Evolutionary conservation across 1,139 yeast species (phyloP).

Genomic region (Saccharomyces hybrid): DNA sequence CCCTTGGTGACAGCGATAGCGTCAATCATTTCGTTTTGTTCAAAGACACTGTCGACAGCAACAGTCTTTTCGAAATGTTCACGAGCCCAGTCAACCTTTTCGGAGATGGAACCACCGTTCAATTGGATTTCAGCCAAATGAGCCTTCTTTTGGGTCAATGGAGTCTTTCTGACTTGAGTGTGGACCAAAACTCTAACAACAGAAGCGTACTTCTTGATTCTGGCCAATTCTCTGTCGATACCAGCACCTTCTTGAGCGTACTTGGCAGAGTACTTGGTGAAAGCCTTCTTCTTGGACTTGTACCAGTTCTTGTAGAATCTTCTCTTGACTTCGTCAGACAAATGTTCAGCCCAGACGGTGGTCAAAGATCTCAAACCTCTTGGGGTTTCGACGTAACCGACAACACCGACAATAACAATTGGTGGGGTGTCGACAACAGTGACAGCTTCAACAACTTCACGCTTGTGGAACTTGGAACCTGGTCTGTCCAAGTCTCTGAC

Average conservation of each 20-base stretch:
- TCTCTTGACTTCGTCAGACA: slow-evolving; percentile 98
- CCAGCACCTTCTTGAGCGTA: slow-evolving; percentile 84
- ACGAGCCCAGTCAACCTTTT: slow-evolving; percentile 97
- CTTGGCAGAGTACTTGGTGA: slow-evolving; percentile 99
- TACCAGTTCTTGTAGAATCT: slow-evolving; percentile 99
- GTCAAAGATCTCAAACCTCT: slow-evolving; percentile 99
- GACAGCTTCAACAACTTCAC: slow-evolving; percentile 99
- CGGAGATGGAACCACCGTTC: slow-evolving; percentile 98
- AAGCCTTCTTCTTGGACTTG: slow-evolving; percentile 99
- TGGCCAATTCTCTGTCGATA: slow-evolving; percentile 93
- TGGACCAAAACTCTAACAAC: slow-evolving; percentile 98
- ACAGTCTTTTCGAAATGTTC: slow-evolving; percentile 99
- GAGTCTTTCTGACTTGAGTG: slow-evolving; percentile 99
- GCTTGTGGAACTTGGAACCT: slow-evolving; percentile 99
- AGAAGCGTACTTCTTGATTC: slow-evolving; percentile 96
- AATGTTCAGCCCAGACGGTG: slow-evolving; percentile 99
- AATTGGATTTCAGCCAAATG: slow-evolving; percentile 99
- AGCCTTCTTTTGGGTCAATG: slow-evolving; percentile 98
- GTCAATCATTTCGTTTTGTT: slow-evolving; percentile 97
- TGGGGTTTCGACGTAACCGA: slow-evolving; percentile 99
- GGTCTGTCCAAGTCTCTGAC: slow-evolving; percentile 99
- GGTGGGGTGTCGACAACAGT: slow-evolving; percentile 99
- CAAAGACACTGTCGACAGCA: slow-evolving; percentile 89
- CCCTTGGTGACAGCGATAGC: slow-evolving; percentile 99
- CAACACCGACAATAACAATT: slow-evolving; percentile 97